A percentile compares a stretch with the other conserved stretches of the same genome.
Conservation (phyloP, 164 flowering plant species). For the Saururus chinensis region DNA sequence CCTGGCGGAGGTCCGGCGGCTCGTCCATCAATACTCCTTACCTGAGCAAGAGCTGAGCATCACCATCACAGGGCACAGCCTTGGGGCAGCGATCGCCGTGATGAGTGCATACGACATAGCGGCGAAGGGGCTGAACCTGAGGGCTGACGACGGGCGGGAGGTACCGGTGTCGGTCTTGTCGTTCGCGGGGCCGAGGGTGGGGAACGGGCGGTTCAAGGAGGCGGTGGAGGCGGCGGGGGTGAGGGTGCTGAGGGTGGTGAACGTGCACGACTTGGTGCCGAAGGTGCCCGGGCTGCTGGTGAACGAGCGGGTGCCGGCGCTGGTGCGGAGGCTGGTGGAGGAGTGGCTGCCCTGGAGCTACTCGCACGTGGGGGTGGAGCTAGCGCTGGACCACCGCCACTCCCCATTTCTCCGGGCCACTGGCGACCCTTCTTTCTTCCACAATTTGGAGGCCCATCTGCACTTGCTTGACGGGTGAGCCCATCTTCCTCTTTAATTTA, state of each 20-base stretch:
- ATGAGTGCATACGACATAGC: constrained; percentile 27
- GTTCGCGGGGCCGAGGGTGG: constrained; percentile 39
- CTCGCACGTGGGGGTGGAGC: constrained; percentile 53
- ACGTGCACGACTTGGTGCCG: constrained; percentile 38
- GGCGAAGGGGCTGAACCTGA: constrained; percentile 30
- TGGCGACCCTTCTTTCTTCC: constrained; percentile 18
- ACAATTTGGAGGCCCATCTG: constrained; percentile 46
- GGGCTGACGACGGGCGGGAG: background rate
- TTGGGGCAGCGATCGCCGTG: constrained; percentile 72
- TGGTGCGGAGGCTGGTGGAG: constrained; percentile 13
- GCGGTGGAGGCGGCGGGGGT: constrained; percentile 57
- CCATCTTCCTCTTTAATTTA: background rate
- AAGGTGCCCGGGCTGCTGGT: constrained; percentile 18
- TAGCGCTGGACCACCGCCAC: constrained; percentile 26
- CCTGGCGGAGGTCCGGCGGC: constrained; percentile 33
- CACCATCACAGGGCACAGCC: constrained; percentile 69
- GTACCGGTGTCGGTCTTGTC: constrained; percentile 36
- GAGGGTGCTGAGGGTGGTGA: constrained; percentile 51
- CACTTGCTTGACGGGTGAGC: constrained; percentile 16
- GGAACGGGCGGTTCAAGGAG: constrained; percentile 45
- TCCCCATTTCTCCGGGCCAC: constrained; percentile 25
- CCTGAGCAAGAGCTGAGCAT: constrained; percentile 51
- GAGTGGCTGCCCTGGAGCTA: constrained; percentile 13
- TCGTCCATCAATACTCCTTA: constrained; percentile 24
- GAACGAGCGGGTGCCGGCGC: constrained; percentile 35